phyloP scores from a whole-genome alignment of 257 asterid species.

The Plantago ovata region DNA sequence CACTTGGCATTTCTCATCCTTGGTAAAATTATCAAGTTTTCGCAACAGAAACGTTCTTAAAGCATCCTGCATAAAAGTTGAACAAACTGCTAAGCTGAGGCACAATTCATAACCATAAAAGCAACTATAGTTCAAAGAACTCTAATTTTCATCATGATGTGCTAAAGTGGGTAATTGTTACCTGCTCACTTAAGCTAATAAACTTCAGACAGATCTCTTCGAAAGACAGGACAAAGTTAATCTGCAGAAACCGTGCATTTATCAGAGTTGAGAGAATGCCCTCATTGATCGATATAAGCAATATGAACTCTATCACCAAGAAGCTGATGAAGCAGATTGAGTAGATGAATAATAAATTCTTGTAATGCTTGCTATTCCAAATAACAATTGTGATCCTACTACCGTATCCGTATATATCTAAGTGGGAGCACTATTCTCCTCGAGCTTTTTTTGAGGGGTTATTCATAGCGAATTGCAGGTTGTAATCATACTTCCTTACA shows the following conservation, averaged over 20 bases:
- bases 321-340: slow-evolving; percentile 12
- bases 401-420: background rate
- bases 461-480: background rate
- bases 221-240: slow-evolving; percentile 79
- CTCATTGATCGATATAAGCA: slow-evolving; percentile 19
- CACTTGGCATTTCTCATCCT: slow-evolving; percentile 93
- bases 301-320: slow-evolving; percentile 16
- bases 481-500: background rate
- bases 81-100: slow-evolving; percentile 18
- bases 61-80: slow-evolving; percentile 70
- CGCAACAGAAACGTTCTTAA: slow-evolving; percentile 88
- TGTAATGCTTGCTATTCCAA: slow-evolving; percentile 7
- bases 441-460: background rate
- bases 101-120: background rate
- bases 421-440: background rate
- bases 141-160: slow-evolving; percentile 14
- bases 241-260: slow-evolving; percentile 56
- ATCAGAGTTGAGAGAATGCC: slow-evolving; percentile 27
- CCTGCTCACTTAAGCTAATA: slow-evolving; percentile 97
- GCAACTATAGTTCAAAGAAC: slow-evolving; percentile 5
- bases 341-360: slow-evolving; percentile 9
- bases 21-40: slow-evolving; percentile 83
- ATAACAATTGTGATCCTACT: slow-evolving; percentile 15
- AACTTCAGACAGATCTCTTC: slow-evolving; percentile 95
- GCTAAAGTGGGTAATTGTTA: slow-evolving; percentile 25